Percentiles rank a stretch among this genome's conserved stretches.
phyloP scores from a whole-genome alignment of 805 yeast species.

The Nakazawaea pomicola region DNA sequence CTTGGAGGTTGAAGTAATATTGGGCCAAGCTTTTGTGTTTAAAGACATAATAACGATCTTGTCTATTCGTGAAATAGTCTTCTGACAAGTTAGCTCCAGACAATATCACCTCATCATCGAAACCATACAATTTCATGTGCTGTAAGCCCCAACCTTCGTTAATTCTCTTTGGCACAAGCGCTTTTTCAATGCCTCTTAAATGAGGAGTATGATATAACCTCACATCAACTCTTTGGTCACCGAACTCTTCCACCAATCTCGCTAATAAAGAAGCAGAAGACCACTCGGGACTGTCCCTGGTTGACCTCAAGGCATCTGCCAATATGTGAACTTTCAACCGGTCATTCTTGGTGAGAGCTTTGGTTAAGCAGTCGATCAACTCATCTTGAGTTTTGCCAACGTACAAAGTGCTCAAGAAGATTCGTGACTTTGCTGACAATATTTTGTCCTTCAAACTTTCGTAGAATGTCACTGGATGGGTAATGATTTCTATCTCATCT shows the following conservation, averaged over 20 bases:
- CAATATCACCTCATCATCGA: slow-evolving; percentile 83
- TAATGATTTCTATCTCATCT: slow-evolving; percentile 56
- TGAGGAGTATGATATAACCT: slow-evolving; percentile 90
- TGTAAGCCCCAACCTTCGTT: slow-evolving; percentile 93
- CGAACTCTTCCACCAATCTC: slow-evolving; percentile 57
- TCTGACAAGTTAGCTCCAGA: slow-evolving; percentile 89
- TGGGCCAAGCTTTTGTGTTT: slow-evolving; percentile 52
- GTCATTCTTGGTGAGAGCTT: slow-evolving; percentile 56
- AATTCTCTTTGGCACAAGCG: slow-evolving; percentile 70
- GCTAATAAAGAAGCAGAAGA: slow-evolving; percentile 77
- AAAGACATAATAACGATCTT: slow-evolving; percentile 85
- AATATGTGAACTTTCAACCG: slow-evolving; percentile 65
- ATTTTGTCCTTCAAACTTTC: slow-evolving; percentile 58
- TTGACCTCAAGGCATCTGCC: slow-evolving; percentile 86
- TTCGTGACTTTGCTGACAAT: slow-evolving; percentile 49
- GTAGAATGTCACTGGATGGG: slow-evolving; percentile 73
- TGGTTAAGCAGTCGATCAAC: slow-evolving; percentile 54
- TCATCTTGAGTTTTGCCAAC: slow-evolving; percentile 82
- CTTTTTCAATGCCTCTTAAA: slow-evolving; percentile 59
- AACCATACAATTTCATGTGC: slow-evolving; percentile 96
- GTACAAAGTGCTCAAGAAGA: slow-evolving; percentile 82
- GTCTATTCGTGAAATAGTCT: slow-evolving; percentile 93
- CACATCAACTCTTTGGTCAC: slow-evolving; percentile 64
- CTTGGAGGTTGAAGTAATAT: slow-evolving; percentile 70
- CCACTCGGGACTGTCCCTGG: slow-evolving; percentile 80